These are phyloP conservation scores for Chaetomidium leptoderma DNA, from an alignment of 495 filamentous ascomycete genomes.

Conservation along the genomic window DNA sequence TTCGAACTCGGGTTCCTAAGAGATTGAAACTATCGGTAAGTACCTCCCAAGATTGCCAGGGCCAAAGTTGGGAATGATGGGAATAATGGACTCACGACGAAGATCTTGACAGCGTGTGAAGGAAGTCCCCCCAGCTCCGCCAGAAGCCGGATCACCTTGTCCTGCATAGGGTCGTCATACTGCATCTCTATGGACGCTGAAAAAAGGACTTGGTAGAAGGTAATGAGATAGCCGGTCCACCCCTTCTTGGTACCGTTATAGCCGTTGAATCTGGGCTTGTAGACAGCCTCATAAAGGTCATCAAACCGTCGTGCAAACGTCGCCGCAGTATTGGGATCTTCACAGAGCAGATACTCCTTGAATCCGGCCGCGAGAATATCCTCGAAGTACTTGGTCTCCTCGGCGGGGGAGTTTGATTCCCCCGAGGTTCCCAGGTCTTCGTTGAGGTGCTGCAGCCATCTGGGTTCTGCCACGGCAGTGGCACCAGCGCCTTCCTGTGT, in stretches of 20 bases:
- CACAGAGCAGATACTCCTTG: slow-evolving; percentile 3
- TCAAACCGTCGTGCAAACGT: not conserved
- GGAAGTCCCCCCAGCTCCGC: not conserved
- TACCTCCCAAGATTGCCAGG: not conserved
- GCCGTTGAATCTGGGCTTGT: not conserved
- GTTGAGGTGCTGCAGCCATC: not conserved
- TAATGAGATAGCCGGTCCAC: not conserved
- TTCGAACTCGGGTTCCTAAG: not conserved
- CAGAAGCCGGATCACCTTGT: slow-evolving; percentile 3
- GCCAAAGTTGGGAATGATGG: too few relatives aligned
- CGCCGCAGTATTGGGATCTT: not conserved
- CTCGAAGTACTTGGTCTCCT: not conserved
- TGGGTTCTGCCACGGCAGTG: too few relatives aligned
- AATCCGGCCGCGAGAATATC: not conserved
- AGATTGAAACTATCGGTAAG: not conserved
- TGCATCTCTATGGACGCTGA: not conserved
- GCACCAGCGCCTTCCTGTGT: too few relatives aligned
- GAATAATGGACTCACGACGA: not conserved
- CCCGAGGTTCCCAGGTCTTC: not conserved
- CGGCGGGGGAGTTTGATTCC: not conserved
- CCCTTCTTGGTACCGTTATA: not conserved
- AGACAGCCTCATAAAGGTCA: not conserved
- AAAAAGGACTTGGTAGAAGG: not conserved
- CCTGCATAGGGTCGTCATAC: not conserved
- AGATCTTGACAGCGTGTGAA: not conserved